Evolutionary conservation across 2,329 filamentous ascomycete species (phyloP), one percentile per base, ranked within the genome.

Genomic region (Stachybotrys elegans): DNA sequence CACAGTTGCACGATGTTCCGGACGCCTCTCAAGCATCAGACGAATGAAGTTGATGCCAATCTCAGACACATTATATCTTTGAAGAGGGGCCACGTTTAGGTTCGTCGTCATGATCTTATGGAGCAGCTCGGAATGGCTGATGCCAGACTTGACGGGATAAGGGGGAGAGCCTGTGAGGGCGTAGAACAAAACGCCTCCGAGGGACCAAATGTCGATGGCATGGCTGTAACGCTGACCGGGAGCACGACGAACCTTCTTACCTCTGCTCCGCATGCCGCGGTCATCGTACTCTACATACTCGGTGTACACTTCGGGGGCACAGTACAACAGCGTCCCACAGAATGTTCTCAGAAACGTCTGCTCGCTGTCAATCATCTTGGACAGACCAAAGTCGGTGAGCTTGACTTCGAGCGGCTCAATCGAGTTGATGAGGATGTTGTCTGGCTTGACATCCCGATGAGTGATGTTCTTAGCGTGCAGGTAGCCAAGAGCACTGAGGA

Each of bases 361-460:
- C 49, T 90, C 83, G 51, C 88, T 88, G 49, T 90, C 86, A 37
- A 95, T 84, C 63, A 94, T 91, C 62, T 98, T 98, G 3, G 93
- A 97, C 5, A 98, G 70, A 4, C 93, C 93, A 69, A 98, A 98
- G 61, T 98, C 93, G 0, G 93, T 95, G 13, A 98, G 73, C 65
- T 98, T 97, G 55, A 97, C 85, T 13, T 79, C 73, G 40, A 95
- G 79, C 0, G 91, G 90, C 6, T 84, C 72, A 9, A 80, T 62
- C 1, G 81, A 84, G 11, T 83, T 75, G 52, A 97, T 87, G 32
- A 98, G 74, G 48, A 98, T 96, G 58, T 98, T 98, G 71, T 98
- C 93, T 0, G 93, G 93, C 61, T 98, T 98, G 59, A 98, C 90
- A 63, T 98, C 93, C n/a, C 93, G 86, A 66, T 98, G 93, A 0